phyloP scores from a whole-genome alignment of 176 grass and related monocot species.

The Zoysia pacifica region DNA sequence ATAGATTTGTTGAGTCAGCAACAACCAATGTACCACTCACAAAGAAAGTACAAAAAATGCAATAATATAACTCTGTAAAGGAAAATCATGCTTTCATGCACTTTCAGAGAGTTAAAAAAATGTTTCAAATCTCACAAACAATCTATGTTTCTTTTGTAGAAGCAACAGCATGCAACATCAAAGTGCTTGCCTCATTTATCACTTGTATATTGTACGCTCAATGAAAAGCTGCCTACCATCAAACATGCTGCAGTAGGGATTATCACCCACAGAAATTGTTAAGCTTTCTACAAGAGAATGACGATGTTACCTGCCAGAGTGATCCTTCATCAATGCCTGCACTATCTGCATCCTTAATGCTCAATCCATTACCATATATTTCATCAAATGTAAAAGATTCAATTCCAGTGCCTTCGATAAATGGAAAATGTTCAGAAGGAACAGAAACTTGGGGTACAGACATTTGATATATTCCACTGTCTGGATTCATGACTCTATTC shows the following conservation, averaged over 20 bases:
- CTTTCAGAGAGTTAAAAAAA: neutral
- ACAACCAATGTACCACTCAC: neutral
- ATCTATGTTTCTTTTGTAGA: conserved; percentile 20
- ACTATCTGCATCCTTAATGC: conserved; percentile 45
- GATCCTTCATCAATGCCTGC: conserved; percentile 45
- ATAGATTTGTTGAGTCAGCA: conserved; percentile 23
- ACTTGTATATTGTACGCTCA: neutral
- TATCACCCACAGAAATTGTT: neutral
- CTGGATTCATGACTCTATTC: conserved; percentile 52
- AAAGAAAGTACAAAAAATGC: neutral
- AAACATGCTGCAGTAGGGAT: neutral
- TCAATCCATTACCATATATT: conserved; percentile 53
- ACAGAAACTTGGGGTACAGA: conserved; percentile 41
- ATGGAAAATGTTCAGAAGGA: conserved; percentile 44
- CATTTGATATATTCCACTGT: conserved; percentile 41
- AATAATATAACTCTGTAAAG: too few relatives aligned
- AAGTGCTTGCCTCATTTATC: conserved; percentile 1
- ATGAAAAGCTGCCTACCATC: neutral
- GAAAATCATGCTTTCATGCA: neutral
- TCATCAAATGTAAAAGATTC: conserved; percentile 65
- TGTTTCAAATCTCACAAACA: neutral
- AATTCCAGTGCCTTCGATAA: conserved; percentile 50
- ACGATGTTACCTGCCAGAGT: conserved; percentile 63
- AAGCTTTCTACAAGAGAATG: neutral
- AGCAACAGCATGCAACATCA: neutral